phyloP scores from a whole-genome alignment of 352 stramenopile genomes.

The Phytopythium boreale region DNA sequence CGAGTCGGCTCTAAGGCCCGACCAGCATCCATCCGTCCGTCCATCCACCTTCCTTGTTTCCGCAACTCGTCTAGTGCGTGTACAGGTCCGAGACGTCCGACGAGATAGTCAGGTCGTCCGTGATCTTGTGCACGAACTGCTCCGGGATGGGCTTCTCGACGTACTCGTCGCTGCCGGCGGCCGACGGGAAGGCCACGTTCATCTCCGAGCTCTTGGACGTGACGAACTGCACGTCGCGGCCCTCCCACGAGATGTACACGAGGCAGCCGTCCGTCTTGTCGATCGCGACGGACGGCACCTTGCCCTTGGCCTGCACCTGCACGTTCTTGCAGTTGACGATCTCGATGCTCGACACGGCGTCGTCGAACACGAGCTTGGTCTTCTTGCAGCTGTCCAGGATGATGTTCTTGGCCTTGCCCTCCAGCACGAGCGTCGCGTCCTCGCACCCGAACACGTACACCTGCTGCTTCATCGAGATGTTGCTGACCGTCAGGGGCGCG shows the following conservation, averaged over 20 bases:
- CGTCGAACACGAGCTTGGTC: conserved; percentile 95
- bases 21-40: too few species aligned
- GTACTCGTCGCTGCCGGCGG: conserved; percentile 80
- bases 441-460: conserved; percentile 97
- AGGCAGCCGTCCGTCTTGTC: conserved; percentile 99
- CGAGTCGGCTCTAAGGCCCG: too few species aligned
- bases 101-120: conserved; percentile 72
- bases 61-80: conserved; percentile 66
- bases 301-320: conserved; percentile 92
- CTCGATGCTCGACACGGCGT: conserved; percentile 95
- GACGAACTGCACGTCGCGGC: conserved; percentile 86
- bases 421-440: conserved; percentile 92
- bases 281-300: conserved; percentile 95
- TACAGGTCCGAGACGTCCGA: conserved; percentile 96
- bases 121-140: conserved; percentile 96
- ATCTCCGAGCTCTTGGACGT: conserved; percentile 97
- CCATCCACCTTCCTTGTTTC: too few species aligned
- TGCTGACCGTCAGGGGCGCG: conserved; percentile 84
- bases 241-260: conserved; percentile 94
- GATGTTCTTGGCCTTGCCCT: conserved; percentile 97
- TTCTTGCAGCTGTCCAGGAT: conserved; percentile 96
- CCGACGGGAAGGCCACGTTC: conserved; percentile 94
- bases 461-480: conserved; percentile 94
- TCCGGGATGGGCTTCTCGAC: conserved; percentile 96
- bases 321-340: conserved; percentile 98